These are phyloP conservation scores for Leccinum obscurum DNA, from an alignment of 768 basidiomycete genomes.

Conservation along the genomic window DNA sequence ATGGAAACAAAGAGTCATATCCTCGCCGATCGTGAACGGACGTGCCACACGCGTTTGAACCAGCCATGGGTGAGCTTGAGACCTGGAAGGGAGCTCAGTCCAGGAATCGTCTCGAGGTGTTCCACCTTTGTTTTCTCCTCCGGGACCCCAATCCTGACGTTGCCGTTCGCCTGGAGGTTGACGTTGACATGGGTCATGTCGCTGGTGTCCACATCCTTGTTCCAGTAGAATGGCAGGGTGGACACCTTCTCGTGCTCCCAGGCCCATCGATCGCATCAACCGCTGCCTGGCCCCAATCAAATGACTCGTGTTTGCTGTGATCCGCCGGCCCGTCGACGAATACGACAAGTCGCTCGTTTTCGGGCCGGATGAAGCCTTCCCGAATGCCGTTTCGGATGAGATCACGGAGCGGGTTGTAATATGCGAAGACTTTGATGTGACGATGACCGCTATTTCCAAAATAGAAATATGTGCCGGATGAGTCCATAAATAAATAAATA, in stretches of 20 bases:
- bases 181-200: conserved; percentile 24
- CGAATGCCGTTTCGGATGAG: conserved; percentile 67
- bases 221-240: conserved; percentile 51
- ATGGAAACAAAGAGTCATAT: conserved; percentile 12
- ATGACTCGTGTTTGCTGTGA: conserved; percentile 51
- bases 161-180: neutral
- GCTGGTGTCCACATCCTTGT: conserved; percentile 38
- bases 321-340: conserved; percentile 76
- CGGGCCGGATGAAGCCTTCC: conserved; percentile 71
- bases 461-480: neutral
- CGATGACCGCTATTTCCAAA: conserved; percentile 61
- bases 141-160: neutral
- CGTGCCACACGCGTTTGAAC: conserved; percentile 37
- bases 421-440: conserved; percentile 77
- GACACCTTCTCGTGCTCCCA: conserved; percentile 50
- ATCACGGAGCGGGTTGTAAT: conserved; percentile 79
- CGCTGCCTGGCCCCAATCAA: conserved; percentile 78
- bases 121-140: conserved; percentile 17
- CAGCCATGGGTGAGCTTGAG: conserved; percentile 29
- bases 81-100: conserved; percentile 23
- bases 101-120: conserved; percentile 24
- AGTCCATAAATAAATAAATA: neutral
- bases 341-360: conserved; percentile 59
- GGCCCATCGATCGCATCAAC: conserved; percentile 54
- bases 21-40: conserved; percentile 24